Evolutionary conservation across 208 protist genomes (phyloP), one percentile per base, ranked within the genome.

Genomic region (Acanthamoeba lenticulata): DNA sequence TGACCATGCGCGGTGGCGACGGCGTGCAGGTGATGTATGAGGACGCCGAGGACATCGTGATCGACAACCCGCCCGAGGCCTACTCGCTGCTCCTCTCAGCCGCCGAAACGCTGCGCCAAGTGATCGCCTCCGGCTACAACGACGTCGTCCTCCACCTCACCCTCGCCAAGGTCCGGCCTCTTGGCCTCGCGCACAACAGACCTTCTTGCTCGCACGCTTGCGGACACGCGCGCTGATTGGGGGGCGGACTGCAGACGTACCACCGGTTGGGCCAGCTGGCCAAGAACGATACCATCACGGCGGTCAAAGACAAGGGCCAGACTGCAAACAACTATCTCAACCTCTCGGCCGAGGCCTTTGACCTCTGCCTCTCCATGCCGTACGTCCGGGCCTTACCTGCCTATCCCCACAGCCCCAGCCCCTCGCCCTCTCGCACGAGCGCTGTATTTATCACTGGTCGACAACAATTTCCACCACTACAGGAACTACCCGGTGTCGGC

Each of bases 51-150:
- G 44, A 81, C 34, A 93, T 93, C 32, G 32, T 49, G 17, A 34
- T 44, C 4, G 44, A 93, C 19, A 93, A 93, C 42, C 89, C 55
- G 62, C 52, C 65, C 62, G 89, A 93, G 44, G 89, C 89, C 13
- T 49, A 65, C 29, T 93, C 89, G 29, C 65, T 93, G 2, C 47
- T 93, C 40, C 11, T 72, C n/a, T 42, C 47, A 3, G 83, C 83
- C 11, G 83, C 83, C 21, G 29, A 90, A 36, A 72, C 55, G 36
- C 38, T 90, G 29, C 52, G 38, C 36, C 19, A 42, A 7, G 83
- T 69, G 52, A 90, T 90, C 55, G 83, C 83, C 47, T 32, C 29
- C 55, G 83, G 83, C 55, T 72, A 72, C 83, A 90, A 90, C 83
- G 83, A 90, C 83, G 38, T 83, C 36, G 13, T 2, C 1, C 15